These are phyloP conservation scores for Sugiyamaella valdiviana DNA, from an alignment of 805 yeast genomes.

Conservation along the genomic window DNA sequence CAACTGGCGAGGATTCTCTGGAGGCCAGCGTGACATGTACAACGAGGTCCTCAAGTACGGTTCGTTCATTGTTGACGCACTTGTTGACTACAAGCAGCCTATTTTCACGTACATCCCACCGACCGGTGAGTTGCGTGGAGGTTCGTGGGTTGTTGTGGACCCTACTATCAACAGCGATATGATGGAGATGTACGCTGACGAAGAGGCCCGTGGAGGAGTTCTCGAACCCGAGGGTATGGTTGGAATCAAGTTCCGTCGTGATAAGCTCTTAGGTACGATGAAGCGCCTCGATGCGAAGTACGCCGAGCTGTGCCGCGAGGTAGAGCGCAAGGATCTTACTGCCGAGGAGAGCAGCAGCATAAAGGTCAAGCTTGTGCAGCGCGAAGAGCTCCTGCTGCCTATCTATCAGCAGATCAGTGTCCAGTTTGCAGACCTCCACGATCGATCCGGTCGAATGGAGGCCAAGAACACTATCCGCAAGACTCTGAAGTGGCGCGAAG, in stretches of 20 bases:
- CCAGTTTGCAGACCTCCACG: constrained; percentile 97
- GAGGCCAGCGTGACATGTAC: constrained; percentile 99
- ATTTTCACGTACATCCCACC: constrained; percentile 97
- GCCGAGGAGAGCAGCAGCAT: constrained; percentile 62
- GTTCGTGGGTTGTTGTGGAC: constrained; percentile 99
- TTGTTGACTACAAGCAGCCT: constrained; percentile 94
- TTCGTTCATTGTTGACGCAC: constrained; percentile 92
- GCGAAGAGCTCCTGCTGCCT: constrained; percentile 78
- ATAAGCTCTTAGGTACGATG: constrained; percentile 86
- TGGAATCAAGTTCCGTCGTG: constrained; percentile 95
- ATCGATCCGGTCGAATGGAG: constrained; percentile 94
- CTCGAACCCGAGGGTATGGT: constrained; percentile 99
- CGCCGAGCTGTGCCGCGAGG: constrained; percentile 51
- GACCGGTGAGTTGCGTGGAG: constrained; percentile 97
- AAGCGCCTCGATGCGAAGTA: constrained; percentile 76
- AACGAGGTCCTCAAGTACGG: constrained; percentile 97
- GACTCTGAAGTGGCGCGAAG: constrained; percentile 75
- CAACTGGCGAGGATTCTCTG: constrained; percentile 99
- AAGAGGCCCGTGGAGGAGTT: constrained; percentile 93
- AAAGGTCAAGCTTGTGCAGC: constrained; percentile 59
- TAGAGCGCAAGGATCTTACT: constrained; percentile 43
- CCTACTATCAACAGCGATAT: constrained; percentile 93
- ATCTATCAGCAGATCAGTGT: constrained; percentile 87
- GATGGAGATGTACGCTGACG: constrained; percentile 99
- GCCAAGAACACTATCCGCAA: constrained; percentile 87